phyloP scores from a whole-genome alignment of 2,329 filamentous ascomycete genomes.

The Scytalidium lignicola region DNA sequence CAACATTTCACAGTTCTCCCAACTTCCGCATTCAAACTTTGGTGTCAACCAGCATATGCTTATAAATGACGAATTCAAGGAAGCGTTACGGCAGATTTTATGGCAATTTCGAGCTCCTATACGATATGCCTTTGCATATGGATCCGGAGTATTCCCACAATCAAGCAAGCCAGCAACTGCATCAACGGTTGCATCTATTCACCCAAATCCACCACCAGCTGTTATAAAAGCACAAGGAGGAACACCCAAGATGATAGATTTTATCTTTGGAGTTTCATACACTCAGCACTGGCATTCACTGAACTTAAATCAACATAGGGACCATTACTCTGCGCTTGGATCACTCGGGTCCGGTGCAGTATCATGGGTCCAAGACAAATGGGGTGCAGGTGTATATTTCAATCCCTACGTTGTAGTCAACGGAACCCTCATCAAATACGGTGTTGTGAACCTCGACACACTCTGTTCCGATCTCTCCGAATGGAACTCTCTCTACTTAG shows the following conservation, averaged over 20 bases:
- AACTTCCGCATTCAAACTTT: slow-evolving; percentile 75
- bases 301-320: slow-evolving; percentile 80
- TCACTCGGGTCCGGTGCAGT: slow-evolving; percentile 81
- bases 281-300: slow-evolving; percentile 96
- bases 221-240: slow-evolving; percentile 82
- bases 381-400: slow-evolving; percentile 95
- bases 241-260: slow-evolving; percentile 94
- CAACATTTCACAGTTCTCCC: slow-evolving; percentile 66
- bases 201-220: slow-evolving; percentile 75
- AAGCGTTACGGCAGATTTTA: slow-evolving; percentile 78
- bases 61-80: slow-evolving; percentile 93
- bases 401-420: slow-evolving; percentile 94
- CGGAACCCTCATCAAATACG: slow-evolving; percentile 95
- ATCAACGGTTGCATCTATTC: slow-evolving; percentile 58
- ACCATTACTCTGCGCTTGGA: slow-evolving; percentile 87
- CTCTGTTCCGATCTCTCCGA: slow-evolving; percentile 79
- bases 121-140: slow-evolving; percentile 94
- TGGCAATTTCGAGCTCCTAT: slow-evolving; percentile 93
- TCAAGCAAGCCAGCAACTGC: slow-evolving; percentile 43
- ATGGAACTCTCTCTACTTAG: slow-evolving; percentile 96
- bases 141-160: slow-evolving; percentile 93
- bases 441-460: slow-evolving; percentile 90
- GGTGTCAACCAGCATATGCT: slow-evolving; percentile 95
- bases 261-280: slow-evolving; percentile 93
- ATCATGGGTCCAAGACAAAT: slow-evolving; percentile 77